A percentile compares a stretch with the other conserved stretches of the same genome.
These are phyloP conservation scores for Podaxis sp. DNA, from an alignment of 768 basidiomycete species.

Conservation along the genomic window DNA sequence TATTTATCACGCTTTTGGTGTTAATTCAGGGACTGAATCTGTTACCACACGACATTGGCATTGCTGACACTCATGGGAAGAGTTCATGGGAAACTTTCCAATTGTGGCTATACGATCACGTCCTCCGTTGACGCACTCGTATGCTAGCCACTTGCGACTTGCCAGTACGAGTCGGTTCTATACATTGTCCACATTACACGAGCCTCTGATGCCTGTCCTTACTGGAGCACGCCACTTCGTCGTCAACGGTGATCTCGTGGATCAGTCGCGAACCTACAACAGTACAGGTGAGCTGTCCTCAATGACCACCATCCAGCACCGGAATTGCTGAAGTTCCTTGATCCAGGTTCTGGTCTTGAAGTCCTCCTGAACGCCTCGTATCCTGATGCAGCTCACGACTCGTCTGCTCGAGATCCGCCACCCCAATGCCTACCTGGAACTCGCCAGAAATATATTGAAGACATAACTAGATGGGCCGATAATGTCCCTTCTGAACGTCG, in stretches of 20 bases:
- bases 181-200: too few relatives aligned
- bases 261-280: neutral
- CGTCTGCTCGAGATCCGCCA: neutral
- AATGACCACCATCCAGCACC: neutral
- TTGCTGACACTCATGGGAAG: too few relatives aligned
- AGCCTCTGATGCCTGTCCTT: neutral
- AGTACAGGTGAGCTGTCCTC: neutral
- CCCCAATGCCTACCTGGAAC: neutral
- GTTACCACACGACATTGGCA: too few relatives aligned
- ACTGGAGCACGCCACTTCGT: neutral
- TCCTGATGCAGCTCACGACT: neutral
- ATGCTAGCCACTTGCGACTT: too few relatives aligned
- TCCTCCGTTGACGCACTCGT: too few relatives aligned
- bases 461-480: neutral
- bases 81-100: too few relatives aligned
- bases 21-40: too few relatives aligned
- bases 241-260: neutral
- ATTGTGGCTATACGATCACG: too few relatives aligned
- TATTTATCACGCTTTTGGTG: too few relatives aligned
- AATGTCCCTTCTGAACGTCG: neutral
- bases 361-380: neutral
- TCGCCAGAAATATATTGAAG: neutral
- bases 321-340: neutral
- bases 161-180: too few relatives aligned
- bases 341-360: neutral